Evolutionary conservation across 129 eudicot species (phyloP).

Genomic region (Flaveria bidentis): DNA sequence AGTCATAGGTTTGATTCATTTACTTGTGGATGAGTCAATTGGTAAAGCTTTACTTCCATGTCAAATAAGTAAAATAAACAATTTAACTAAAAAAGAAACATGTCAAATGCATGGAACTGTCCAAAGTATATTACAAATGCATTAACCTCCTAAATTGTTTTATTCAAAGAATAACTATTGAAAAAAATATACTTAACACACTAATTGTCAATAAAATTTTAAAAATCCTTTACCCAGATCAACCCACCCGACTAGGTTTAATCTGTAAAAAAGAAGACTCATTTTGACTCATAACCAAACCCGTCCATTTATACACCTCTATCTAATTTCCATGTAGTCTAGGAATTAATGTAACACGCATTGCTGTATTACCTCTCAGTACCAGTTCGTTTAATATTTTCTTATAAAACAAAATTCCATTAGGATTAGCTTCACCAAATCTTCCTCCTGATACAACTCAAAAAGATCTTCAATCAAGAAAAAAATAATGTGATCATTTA

Average conservation of each 20-base stretch:
- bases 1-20: not conserved
- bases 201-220: not conserved
- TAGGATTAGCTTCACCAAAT: constrained; percentile 61
- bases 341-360: not conserved
- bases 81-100: not conserved
- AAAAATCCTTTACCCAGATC: not conserved
- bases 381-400: constrained; percentile 56
- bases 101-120: not conserved
- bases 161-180: not conserved
- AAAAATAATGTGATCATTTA: not conserved
- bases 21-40: not conserved
- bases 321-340: not conserved
- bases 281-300: not conserved
- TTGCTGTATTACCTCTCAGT: constrained; percentile 45
- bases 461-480: constrained; percentile 10
- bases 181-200: not conserved
- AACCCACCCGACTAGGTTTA: not conserved
- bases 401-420: constrained; percentile 61
- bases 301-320: not conserved
- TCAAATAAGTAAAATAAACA: not conserved
- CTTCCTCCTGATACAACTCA: constrained; percentile 60
- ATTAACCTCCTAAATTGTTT: not conserved
- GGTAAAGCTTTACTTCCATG: not conserved
- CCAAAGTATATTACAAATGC: not conserved
- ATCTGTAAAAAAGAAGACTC: not conserved